Evolutionary conservation across 257 asterid genomes (phyloP), one percentile per base, ranked within the genome.

Genomic region (Nicotiana tomentosiformis): DNA sequence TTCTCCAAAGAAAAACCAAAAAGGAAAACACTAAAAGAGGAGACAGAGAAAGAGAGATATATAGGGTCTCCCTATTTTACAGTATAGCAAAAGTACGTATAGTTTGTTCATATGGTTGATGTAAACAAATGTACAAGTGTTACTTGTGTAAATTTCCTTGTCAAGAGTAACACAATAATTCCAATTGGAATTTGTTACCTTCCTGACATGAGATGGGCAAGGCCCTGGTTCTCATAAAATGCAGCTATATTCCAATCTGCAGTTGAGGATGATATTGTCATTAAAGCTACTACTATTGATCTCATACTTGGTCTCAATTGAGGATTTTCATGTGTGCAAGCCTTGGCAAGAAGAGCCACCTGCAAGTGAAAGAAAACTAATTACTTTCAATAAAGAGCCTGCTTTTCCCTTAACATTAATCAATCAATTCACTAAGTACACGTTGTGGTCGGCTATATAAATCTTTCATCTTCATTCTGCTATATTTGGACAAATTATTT

Each of bases 271-370:
- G 98, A 94, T 1, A 94, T 82, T 66, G 99, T 95, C 99, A 94
- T 95, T 3, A 95, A 86, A 29, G 98, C 95, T 37, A 94, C 97
- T 23, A 94, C 99, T 80, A 94, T 90, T 7, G 98, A 92, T 78
- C 99, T 89, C 98, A 94, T 95, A 80, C 92, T 94, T 60, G 99
- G 98, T 86, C 99, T 90, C 18, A 91, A 80, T 77, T 88, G 97
- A 35, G 97, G 97, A 88, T 91, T 91, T 84, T 92, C 98, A 55
- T 93, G 91, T 15, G 96, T 89, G 87, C 99, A 95, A 4, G 91
- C 94, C 85, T 85, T 92, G 7, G 96, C 99, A 10, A 95, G 97
- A 68, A 91, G 93, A 16, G 94, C 93, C 82, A 95, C 90, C 99
- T 95, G 78, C 86, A 85, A 12, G 58, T 23, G 14, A 39, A 23